phyloP scores from a whole-genome alignment of 169 alveolate species.

The Eimeria tenella region DNA sequence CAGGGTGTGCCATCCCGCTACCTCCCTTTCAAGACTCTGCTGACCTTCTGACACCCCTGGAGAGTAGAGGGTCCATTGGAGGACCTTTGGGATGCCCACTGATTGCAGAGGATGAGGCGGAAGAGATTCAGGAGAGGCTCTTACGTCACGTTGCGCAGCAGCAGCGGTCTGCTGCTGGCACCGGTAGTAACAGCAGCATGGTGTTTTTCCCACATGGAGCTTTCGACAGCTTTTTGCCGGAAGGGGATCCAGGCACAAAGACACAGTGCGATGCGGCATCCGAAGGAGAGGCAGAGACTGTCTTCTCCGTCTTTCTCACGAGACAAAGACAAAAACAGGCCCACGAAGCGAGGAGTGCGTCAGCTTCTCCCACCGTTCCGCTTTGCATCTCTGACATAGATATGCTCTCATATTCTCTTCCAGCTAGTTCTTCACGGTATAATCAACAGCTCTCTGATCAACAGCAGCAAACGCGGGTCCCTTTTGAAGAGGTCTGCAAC shows the following conservation, averaged over 20 bases:
- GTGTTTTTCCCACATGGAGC: neutral
- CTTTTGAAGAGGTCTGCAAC: neutral
- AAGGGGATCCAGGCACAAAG: neutral
- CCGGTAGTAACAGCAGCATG: neutral
- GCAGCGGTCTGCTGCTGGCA: slow-evolving; percentile 43
- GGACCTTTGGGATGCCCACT: slow-evolving; percentile 11
- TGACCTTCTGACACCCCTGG: neutral
- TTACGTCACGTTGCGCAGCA: slow-evolving; percentile 34
- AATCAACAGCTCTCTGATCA: neutral
- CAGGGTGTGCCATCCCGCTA: neutral
- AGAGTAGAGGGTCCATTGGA: slow-evolving; percentile 26
- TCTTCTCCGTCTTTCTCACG: slow-evolving; percentile 4
- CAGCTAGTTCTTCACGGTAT: neutral
- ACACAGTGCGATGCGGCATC: neutral
- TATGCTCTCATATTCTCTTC: neutral
- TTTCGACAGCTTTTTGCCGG: neutral
- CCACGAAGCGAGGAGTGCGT: neutral
- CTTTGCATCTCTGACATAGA: neutral
- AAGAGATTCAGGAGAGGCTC: slow-evolving; percentile 20
- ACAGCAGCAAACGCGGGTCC: neutral
- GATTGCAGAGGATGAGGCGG: slow-evolving; percentile 31
- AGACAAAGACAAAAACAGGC: neutral
- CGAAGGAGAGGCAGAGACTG: slow-evolving; percentile 33
- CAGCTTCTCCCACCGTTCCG: neutral
- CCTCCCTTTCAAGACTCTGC: neutral